Base-by-base conservation (phyloP, 73 alveolate genomes). In the Effrenium voratum region DNA sequence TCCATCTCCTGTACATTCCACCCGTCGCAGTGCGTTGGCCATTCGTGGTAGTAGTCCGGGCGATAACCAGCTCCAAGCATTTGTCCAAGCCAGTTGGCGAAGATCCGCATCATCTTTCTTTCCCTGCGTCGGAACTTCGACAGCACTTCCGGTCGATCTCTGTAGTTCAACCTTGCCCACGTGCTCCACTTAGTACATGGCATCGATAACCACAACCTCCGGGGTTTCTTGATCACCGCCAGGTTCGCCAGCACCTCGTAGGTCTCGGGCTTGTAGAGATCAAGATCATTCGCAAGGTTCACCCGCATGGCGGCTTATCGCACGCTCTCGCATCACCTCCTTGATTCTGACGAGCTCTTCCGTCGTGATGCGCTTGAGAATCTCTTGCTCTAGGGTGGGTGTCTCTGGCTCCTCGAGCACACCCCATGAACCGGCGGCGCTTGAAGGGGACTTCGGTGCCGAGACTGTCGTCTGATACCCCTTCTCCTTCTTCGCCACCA, bases 201-300 rank as follows among this genome's bases (percentile, higher is more conserved):
- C 5, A 66, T 15, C 26, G 46, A 8, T 6, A 77, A 10, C 88
- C 88, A 77, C 40, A 77, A 2, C 44, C 45, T 77, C 88, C 24
- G 6, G 3, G 88, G 88, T 44, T 66, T 6, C 26, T 77, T 60
- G 2, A 1, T 5, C 22, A 1, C 16, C 6, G 45, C 41, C 5
- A 77, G 88, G 30, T 12, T 10, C 60, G 2, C 1, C 2, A 77
- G 88, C 10, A 5, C 44, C 2, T 1, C 66, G 30, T 77, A 77
- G 88, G 88, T 77, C 43, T 77, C 88, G n/a, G 88, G 45, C 88
- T 77, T 77, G 88, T 77, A 77, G 88, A 77, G 88, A 66, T 77
- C 88, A 30, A 45, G 45, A 66, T 44, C 68, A 26, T 43, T 6
- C 2, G 44, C 24, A 45, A 77, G 68, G 60, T 45, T 45, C 44